A percentile compares a stretch with the other conserved stretches of the same genome.
These are phyloP conservation scores for Penicillium freii DNA, from an alignment of 2,329 filamentous ascomycete species.

Conservation along the genomic window DNA sequence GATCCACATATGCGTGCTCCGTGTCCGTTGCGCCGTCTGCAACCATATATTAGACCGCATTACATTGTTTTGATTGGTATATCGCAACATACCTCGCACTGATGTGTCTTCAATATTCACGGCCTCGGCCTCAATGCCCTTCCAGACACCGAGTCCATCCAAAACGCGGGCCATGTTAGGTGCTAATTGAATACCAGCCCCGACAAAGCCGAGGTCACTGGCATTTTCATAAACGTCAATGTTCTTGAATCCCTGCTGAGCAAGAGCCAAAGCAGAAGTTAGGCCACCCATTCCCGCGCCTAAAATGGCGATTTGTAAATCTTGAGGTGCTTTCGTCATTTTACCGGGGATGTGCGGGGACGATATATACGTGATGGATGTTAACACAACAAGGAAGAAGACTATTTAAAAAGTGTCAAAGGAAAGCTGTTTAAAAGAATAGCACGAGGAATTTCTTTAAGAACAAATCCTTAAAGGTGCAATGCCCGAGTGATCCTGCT, in stretches of 20 bases:
- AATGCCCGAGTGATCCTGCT: conserved; percentile 8
- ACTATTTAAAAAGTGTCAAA: not conserved
- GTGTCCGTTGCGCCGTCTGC: conserved; percentile 63
- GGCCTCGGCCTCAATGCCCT: conserved; percentile 66
- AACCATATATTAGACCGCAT: conserved; percentile 4
- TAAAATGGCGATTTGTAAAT: conserved; percentile 47
- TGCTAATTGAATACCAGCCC: conserved; percentile 79
- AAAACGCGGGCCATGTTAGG: conserved; percentile 79
- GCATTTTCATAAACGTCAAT: conserved; percentile 74
- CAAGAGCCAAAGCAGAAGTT: conserved; percentile 67
- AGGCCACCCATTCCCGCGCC: conserved; percentile 73
- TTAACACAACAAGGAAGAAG: not conserved
- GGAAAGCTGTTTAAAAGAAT: not conserved
- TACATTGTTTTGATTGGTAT: not conserved
- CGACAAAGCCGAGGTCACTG: conserved; percentile 73
- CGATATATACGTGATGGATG: not conserved
- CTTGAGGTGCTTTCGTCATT: conserved; percentile 32
- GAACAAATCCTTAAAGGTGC: not conserved
- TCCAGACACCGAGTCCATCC: conserved; percentile 70
- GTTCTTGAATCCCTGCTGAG: conserved; percentile 71
- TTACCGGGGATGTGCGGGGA: conserved; percentile 8
- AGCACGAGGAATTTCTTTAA: conserved; percentile 6
- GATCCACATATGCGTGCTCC: conserved; percentile 69
- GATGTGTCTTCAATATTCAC: conserved; percentile 69
- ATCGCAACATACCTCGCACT: conserved; percentile 58